Evolutionary conservation across 192 early-diverging fungal genomes (phyloP), one percentile per base, ranked within the genome.

Genomic region (Obelidium mucronatum): DNA sequence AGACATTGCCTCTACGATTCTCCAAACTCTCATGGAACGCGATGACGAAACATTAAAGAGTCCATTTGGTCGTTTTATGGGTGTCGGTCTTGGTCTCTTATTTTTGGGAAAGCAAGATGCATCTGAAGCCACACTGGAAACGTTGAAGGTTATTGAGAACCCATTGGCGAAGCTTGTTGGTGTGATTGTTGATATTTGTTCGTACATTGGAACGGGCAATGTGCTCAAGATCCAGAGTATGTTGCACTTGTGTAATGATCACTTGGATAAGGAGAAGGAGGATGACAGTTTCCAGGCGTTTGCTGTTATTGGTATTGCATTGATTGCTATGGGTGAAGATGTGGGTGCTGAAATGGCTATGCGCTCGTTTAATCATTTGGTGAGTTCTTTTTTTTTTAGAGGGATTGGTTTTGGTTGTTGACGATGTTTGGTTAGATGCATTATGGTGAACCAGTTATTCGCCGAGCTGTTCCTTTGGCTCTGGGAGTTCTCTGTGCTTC

Each of bases 281-380:
- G 92, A 91, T 75, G 94, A 93, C 80, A 85, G 90, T 42, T 91
- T 92, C 77, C 98, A 99, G 86, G 93, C 93, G 3, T 96, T 93
- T 85, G 97, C 98, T 11, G 96, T 97, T 52, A 88, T 99, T 65
- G 98, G 96, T 48, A 93, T 99, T 61, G 95, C 96, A 3, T 73
- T 98, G 78, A 96, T 99, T 79, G 90, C 97, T 17, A 95, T 99
- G 90, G 97, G 98, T 68, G 98, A 99, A 83, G 94, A 96, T 72
- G 88, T 98, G 79, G 98, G 98, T 3, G 84, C 92, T 3, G 97
- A 97, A 77, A 99, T 99, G 98, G 88, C 94, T 22, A 83, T 99
- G 80, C 90, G 97, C 53, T 87, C 92, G 13, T 98, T 98, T 77
- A 96, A 97, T 64, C 97, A 99, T 78, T 81, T 99, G 84, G 91